A percentile compares a stretch with the other conserved stretches of the same genome.
phyloP scores from a whole-genome alignment of 163 green algal species.

The Volvox carteri region DNA sequence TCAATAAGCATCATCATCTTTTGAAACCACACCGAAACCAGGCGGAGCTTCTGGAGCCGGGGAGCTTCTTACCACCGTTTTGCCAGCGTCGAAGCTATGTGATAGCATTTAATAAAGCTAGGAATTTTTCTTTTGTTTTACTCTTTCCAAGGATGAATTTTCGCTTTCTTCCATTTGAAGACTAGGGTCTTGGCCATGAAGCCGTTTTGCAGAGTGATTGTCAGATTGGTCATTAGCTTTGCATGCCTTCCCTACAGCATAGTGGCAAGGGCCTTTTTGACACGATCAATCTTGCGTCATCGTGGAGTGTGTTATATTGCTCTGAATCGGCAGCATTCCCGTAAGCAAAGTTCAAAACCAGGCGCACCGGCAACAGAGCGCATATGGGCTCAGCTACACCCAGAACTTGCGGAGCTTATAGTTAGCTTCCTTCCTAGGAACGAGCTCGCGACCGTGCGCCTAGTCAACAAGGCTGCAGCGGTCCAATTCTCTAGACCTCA shows the following conservation, averaged over 20 bases:
- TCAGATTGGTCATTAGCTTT: neutral
- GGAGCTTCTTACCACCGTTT: neutral
- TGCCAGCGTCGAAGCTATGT: no score
- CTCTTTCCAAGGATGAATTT: no score
- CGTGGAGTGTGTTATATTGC: neutral
- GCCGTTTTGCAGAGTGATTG: neutral
- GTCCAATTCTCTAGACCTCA: neutral
- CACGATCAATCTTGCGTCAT: neutral
- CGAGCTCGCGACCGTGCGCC: neutral
- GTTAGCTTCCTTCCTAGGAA: neutral
- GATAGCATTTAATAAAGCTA: no score
- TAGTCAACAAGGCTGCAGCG: conserved; percentile 15
- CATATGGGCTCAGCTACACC: neutral
- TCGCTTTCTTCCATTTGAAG: no score
- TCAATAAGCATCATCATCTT: no score
- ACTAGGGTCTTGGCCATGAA: conserved; percentile 18
- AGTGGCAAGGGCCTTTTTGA: neutral
- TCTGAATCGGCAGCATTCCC: neutral
- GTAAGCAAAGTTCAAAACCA: neutral
- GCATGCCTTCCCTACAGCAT: neutral
- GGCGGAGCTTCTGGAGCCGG: neutral
- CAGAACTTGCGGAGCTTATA: conserved; percentile 13
- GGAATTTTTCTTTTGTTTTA: no score
- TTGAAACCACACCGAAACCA: neutral
- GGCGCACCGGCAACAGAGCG: conserved; percentile 12